These are phyloP conservation scores for Persicaria maculosa DNA, from an alignment of 148 eudicot species.

Conservation along the genomic window DNA sequence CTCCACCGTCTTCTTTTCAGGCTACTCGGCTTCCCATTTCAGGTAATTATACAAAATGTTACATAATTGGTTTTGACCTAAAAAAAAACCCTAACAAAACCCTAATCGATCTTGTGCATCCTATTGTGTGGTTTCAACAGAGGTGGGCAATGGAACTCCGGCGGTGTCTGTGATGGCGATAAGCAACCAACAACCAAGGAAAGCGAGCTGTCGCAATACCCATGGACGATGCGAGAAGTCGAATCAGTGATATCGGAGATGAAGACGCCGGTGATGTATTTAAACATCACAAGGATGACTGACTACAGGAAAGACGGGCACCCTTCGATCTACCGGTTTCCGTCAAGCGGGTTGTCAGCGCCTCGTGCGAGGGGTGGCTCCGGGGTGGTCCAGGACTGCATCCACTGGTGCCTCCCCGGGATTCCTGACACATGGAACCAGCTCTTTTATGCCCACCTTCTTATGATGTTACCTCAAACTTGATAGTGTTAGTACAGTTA, in stretches of 20 bases:
- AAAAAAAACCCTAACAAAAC: too few relatives aligned
- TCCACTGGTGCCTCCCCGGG: constrained; percentile 94
- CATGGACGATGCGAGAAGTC: constrained; percentile 30
- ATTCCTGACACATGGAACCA: constrained; percentile 91
- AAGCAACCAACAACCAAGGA: constrained; percentile 43
- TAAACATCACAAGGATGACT: constrained; percentile 56
- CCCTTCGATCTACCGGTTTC: constrained; percentile 21
- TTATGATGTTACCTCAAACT: constrained; percentile 18
- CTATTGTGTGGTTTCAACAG: constrained; percentile 21
- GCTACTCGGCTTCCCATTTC: constrained; percentile 82
- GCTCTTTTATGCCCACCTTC: constrained; percentile 54
- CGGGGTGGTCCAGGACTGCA: constrained; percentile 52
- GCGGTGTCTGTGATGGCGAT: constrained; percentile 59
- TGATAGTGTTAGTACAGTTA: neutral
- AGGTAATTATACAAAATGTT: constrained; percentile 27
- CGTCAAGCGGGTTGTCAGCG: neutral
- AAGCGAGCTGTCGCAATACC: constrained; percentile 25
- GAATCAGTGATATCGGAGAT: constrained; percentile 40
- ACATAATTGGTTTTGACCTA: too few relatives aligned
- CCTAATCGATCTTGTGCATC: too few relatives aligned
- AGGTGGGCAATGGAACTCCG: constrained; percentile 66
- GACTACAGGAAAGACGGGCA: constrained; percentile 64
- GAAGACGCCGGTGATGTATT: constrained; percentile 42
- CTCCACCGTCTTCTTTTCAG: constrained; percentile 75
- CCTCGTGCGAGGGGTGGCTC: neutral